phyloP scores from a whole-genome alignment of 179 eudicot genomes.

The Spinacia oleracea region DNA sequence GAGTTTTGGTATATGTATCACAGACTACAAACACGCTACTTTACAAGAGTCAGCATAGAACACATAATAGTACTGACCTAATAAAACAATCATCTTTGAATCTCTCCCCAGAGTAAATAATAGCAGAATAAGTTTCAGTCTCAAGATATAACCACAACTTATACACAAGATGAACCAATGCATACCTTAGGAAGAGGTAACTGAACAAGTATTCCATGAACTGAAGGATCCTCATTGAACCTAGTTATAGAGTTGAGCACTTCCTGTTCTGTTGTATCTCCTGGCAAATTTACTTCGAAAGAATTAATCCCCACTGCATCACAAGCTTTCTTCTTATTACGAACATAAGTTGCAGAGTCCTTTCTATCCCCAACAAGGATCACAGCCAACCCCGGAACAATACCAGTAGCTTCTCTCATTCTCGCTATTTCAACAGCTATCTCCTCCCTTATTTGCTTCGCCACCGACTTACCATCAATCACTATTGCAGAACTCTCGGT shows the following conservation, averaged over 20 bases:
- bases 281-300: conserved; percentile 70
- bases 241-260: conserved; percentile 61
- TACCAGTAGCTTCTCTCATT: conserved; percentile 74
- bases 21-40: neutral
- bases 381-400: conserved; percentile 91
- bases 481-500: conserved; percentile 58
- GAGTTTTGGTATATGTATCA: neutral
- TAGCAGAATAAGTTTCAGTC: neutral
- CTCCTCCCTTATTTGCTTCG: conserved; percentile 79
- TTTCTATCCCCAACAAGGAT: conserved; percentile 85
- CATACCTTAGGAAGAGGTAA: conserved; percentile 88
- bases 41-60: neutral
- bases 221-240: conserved; percentile 78
- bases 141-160: neutral
- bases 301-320: conserved; percentile 84
- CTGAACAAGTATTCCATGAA: conserved; percentile 93
- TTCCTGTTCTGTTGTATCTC: conserved; percentile 66
- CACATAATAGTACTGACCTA: neutral
- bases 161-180: neutral
- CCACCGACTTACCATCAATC: conserved; percentile 75
- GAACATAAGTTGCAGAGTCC: conserved; percentile 92
- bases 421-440: conserved; percentile 64
- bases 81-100: neutral
- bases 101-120: neutral
- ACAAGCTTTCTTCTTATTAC: conserved; percentile 92